A percentile compares a stretch with the other conserved stretches of the same genome.
phyloP scores from a whole-genome alignment of 2,329 filamentous ascomycete genomes.

The Periglandula ipomoeae region DNA sequence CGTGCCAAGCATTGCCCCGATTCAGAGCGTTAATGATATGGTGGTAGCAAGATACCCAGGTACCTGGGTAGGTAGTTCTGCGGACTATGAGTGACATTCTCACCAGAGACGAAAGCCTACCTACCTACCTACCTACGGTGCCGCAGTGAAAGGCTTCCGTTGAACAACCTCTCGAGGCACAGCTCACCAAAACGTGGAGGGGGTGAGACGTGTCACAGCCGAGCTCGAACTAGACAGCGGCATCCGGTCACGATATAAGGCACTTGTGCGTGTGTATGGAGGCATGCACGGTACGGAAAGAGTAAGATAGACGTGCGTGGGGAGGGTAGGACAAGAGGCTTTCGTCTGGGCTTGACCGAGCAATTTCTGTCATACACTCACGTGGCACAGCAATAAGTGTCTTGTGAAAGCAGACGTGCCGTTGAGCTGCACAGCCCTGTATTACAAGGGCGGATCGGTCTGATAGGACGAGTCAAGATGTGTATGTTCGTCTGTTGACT shows the following conservation, averaged over 20 bases:
- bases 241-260: not conserved
- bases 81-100: no score
- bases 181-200: not conserved
- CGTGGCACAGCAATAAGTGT: not conserved
- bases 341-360: not conserved
- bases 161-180: no score
- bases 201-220: not conserved
- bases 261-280: not conserved
- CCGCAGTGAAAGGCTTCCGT: no score
- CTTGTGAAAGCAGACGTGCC: no score
- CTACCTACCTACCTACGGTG: not conserved
- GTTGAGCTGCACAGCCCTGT: no score
- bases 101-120: no score
- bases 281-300: not conserved
- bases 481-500: no score
- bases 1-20: not conserved
- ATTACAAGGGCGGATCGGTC: no score
- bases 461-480: no score
- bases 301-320: not conserved
- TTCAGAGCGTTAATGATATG: not conserved
- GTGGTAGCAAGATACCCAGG: no score
- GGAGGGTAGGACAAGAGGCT: no score
- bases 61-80: no score
- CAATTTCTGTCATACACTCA: not conserved
- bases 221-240: not conserved